Base-by-base conservation (phyloP, 2,329 filamentous ascomycete species). In the Parafenestella ontariensis region DNA sequence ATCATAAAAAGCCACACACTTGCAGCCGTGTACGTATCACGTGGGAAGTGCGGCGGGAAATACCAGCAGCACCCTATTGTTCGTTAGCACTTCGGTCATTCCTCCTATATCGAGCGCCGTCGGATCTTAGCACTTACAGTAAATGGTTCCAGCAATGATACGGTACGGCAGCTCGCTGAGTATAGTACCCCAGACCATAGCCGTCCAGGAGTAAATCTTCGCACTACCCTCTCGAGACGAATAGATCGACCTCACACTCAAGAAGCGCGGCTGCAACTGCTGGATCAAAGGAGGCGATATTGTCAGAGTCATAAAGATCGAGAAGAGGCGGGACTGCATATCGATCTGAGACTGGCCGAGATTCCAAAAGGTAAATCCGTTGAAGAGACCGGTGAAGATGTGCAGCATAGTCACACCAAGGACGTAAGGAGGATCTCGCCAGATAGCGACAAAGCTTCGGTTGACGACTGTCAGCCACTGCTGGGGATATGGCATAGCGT, bases 151-250 rank as follows among this genome's bases (percentile, higher is more conserved):
- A 0, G 86, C 85, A 3, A 90, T 70, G 11, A 91, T 76, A 0
- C 84, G 82, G 61, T 90, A 91, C 0, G 90, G 90, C 0, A 92
- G 79, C 72, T 93, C 90, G 15, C 84, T 87, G 0, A 91, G 62
- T 5, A 92, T 82, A 1, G 84, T 82, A 0, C 84, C 87, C 2
- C 85, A 87, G 0, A 85, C 83, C 75, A 89, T 91, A 0, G 89
- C 88, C 13, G 84, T 75, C 89, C 90, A 92, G 1, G 85, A 87
- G 75, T 94, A 95, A 23, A 92, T 91, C 72, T 92, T 92, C 15
- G 88, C 85, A n/a, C 85, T 90, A 44, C 87, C 83, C 72, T 95
- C 91, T 5, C 91, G 83, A 1, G 83, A 85, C 70, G 89, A 78
- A 76, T 90, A 95, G 23, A 94, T 81, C 28, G 84, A 80, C 3